Base-by-base conservation (phyloP, 148 eudicot species). In the Limonium bicolor region DNA sequence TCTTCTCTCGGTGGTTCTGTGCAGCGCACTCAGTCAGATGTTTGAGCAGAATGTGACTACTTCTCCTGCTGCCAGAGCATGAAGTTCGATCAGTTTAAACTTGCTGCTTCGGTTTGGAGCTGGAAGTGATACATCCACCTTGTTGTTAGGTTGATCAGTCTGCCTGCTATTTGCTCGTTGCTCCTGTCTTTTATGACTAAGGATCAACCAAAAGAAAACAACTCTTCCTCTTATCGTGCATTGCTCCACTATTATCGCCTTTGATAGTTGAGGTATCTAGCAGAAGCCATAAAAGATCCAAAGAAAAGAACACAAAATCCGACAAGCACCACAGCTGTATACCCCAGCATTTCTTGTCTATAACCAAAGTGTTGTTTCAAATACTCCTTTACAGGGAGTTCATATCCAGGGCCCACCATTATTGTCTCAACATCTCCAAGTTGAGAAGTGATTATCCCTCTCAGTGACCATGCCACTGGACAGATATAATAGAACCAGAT, bases 401-500 rank as follows among this genome's bases (percentile, higher is more conserved):
- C 35, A 45, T 73, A 82, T 5, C 72, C 86, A 23, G 70, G 77
- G 25, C 62, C 72, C 4, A 25, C 46, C 3, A 86, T 26, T 19
- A 46, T 14, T 19, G 71, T 65, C 25, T 87, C 82, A 29, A 78
- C 77, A 34, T 82, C 94, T 30, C 86, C 82, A 3, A 87, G 90
- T 42, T 87, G 96, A 32, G 96, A 79, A 44, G 70, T 63, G 27
- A 87, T 61, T 3, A 68, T 36, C 18, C 96, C 96, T 1, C 72
- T 67, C 42, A 87, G 40, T 4, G 82, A 73, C 94, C 94, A 82
- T 13, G 94, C 59, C 9, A 87, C 63, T 5, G 96, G 96, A 61
- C 71, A 51, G n/a, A 82, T 56, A 57, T 79, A 87, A 55, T 87
- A 77, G 62, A 79, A 79, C 96, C 96, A 82, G 20, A 82, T 59